These are phyloP conservation scores for Cutaneotrichosporon cutaneum DNA, from an alignment of 1,284 basidiomycete genomes.

Conservation along the genomic window DNA sequence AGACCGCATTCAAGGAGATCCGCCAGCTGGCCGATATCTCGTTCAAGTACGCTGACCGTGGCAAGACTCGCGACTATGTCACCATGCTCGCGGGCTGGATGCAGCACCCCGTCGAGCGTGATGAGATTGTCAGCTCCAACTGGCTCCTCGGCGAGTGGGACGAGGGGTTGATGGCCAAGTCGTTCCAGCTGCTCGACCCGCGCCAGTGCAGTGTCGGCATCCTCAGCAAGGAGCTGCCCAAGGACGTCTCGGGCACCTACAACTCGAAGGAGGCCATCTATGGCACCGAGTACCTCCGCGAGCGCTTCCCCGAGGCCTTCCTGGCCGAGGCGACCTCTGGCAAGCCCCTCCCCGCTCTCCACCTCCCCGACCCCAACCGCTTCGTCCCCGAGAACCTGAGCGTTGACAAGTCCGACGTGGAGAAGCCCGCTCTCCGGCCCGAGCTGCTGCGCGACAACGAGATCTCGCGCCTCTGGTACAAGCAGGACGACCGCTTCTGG, in stretches of 20 bases:
- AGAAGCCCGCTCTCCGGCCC: constrained; percentile 71
- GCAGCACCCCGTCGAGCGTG: constrained; percentile 65
- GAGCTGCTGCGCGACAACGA: constrained; percentile 70
- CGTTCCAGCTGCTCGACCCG: constrained; percentile 67
- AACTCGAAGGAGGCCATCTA: constrained; percentile 76
- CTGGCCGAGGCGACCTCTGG: constrained; percentile 64
- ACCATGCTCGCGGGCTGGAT: constrained; percentile 74
- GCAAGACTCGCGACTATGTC: constrained; percentile 74
- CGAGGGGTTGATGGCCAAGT: constrained; percentile 60
- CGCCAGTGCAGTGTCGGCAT: constrained; percentile 55
- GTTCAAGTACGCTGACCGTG: constrained; percentile 89
- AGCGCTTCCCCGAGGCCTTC: constrained; percentile 66
- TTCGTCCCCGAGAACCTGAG: constrained; percentile 87
- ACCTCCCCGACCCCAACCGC: constrained; percentile 79
- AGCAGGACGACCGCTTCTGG: constrained; percentile 95
- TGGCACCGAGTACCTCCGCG: constrained; percentile 74
- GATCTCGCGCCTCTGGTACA: constrained; percentile 80
- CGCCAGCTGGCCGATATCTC: constrained; percentile 69
- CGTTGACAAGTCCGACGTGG: constrained; percentile 69
- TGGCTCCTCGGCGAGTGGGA: constrained; percentile 78
- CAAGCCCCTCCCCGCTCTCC: constrained; percentile 63
- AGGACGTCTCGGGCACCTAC: constrained; percentile 62
- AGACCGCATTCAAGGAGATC: constrained; percentile 77
- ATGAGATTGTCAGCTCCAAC: constrained; percentile 72
- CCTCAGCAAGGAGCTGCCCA: constrained; percentile 59